Evolutionary conservation across 768 basidiomycete genomes (phyloP).

Genomic region (Suillus subaureus): DNA sequence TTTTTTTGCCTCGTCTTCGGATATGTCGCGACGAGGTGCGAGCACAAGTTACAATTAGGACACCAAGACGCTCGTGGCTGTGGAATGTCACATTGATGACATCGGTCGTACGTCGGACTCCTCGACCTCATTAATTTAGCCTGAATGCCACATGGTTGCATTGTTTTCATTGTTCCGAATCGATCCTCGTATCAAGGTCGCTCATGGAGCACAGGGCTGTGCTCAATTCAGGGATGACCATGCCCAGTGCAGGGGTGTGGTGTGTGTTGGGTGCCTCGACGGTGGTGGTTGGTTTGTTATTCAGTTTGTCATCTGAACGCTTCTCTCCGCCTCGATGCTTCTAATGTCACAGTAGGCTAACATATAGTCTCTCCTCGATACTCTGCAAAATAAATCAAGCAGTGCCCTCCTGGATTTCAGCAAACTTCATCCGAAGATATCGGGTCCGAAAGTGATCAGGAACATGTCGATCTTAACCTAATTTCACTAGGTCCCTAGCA

Average conservation of each 20-base stretch:
- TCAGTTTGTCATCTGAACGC: no score
- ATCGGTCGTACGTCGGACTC: neutral
- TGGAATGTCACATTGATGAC: neutral
- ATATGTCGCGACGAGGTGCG: neutral
- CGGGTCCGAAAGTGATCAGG: neutral
- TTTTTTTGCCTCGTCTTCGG: neutral
- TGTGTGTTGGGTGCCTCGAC: neutral
- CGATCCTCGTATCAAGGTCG: neutral
- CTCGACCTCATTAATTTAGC: no score
- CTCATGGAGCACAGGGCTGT: neutral
- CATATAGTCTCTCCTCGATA: neutral
- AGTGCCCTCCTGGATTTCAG: neutral
- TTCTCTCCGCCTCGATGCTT: neutral
- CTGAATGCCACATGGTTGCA: neutral
- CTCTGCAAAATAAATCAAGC: neutral
- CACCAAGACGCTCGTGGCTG: neutral
- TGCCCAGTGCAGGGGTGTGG: neutral
- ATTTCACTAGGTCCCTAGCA: neutral
- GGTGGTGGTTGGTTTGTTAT: neutral
- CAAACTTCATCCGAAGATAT: neutral
- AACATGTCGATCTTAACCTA: neutral
- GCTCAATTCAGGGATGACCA: neutral
- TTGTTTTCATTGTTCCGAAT: constrained; percentile 2
- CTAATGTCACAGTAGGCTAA: neutral
- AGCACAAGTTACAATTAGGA: neutral